Base-by-base conservation (phyloP, 108 stramenopile species). In the Nitzschia sp. region DNA sequence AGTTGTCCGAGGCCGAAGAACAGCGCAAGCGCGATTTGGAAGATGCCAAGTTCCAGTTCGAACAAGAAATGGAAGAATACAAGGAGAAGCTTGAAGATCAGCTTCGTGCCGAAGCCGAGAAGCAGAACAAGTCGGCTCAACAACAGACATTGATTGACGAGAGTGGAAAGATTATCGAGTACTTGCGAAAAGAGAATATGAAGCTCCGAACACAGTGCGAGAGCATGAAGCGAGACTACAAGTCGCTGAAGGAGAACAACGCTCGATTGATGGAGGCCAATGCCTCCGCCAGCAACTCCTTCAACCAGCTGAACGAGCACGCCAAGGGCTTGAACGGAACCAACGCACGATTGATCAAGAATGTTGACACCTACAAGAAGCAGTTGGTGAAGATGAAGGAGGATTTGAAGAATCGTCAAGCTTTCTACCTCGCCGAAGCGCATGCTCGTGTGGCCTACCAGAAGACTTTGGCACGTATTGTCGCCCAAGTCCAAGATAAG, bases 351-450 rank as follows among this genome's bases (percentile, higher is more conserved):
- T 55, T 84, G 45, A 76, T 72, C 64, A 66, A 64, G 59, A 83
- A 82, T 28, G 57, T 85, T 0, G 68, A 77, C 27, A 65, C 63
- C 2, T 75, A 69, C 66, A 86, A 90, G 75, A 68, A 81, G 59
- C 60, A 79, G 36, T 53, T 75, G 0, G 69, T 72, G 13, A 68
- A 75, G 47, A 56, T 85, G 61, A 87, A 87, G 77, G 89, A 91
- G 44, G 86, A 85, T 44, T 70, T 87, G 47, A 81, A 83, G 76
- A 83, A 83, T 60, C 77, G 80, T 30, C 82, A 86, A 57, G 84
- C 82, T 15, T 74, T 78, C 19, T 91, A 91, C 61, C 64, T 86
- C 31, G 74, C 84, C 5, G 82, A 87, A 71, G 89, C 86, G n/a
- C 85, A 86, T 50, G 76, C 83, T 58, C 77, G 85, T 60, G 62